Base-by-base conservation (phyloP, 108 stramenopile genomes). In the Cyclotella distinguenda region DNA sequence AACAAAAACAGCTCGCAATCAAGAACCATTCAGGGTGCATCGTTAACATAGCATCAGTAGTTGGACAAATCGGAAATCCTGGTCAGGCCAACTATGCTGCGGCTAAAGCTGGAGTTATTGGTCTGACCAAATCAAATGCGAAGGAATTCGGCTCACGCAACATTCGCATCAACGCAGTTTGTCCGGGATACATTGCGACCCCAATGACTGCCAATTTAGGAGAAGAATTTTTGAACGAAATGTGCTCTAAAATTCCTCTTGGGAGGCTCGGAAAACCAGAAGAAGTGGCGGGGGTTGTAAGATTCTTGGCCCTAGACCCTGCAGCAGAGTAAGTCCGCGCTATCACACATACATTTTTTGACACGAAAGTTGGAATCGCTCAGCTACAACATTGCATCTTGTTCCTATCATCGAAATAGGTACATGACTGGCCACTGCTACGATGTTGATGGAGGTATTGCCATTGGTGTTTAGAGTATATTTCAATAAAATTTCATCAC, bases 51-150 rank as follows among this genome's bases (percentile, higher is more conserved):
- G 63, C 87, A 30, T 84, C 83, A 10, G 79, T 88, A 26, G 85
- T 88, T 26, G 87, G 87, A 6, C 85, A 83, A 39, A 86, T 88
- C 38, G 87, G 87, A 23, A 88, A 88, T 57, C 80, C 87, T 7
- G 75, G 75, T 10, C 72, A 73, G 30, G 48, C 61, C 11, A 81
- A 77, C 51, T 81, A 81, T 23, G 74, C 80, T 3, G 70, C 80
- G 7, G 73, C 80, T 49, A 81, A 81, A 36, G 80, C 72, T 19
- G 80, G 80, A 36, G 75, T 81, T 5, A 61, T 77, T 38, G 80
- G 70, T 27, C 64, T 81, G 1, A 81, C 68, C 55, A 78, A 74
- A 50, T 45, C 63, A 19, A 60, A 66, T 56, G 80, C 80, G 5
- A 77, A 81, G 59, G 80, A 77, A 42, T 76, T 73, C 34, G 80